Evolutionary conservation across 164 flowering plant genomes (phyloP).

Genomic region (Piper longum): DNA sequence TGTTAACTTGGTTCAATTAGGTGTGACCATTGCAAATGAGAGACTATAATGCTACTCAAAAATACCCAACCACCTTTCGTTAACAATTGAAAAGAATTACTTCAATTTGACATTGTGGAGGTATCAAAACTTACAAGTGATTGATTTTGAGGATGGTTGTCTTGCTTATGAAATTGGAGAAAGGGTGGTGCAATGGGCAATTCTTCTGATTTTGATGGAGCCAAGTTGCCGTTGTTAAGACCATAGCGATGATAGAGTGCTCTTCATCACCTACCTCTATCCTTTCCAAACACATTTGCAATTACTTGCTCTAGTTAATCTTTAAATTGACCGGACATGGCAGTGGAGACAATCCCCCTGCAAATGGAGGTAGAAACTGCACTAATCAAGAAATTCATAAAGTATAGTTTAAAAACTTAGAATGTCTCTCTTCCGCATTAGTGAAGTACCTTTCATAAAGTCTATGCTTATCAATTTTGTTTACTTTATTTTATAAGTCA

Average conservation of each 20-base stretch:
- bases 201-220: conserved; percentile 18
- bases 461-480: too few species aligned
- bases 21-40: too few species aligned
- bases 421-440: too few species aligned
- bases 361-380: background rate
- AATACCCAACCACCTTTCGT: too few species aligned
- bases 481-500: too few species aligned
- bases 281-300: conserved; percentile 14
- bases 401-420: too few species aligned
- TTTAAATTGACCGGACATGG: conserved; percentile 50
- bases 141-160: conserved; percentile 9
- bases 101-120: background rate
- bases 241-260: conserved; percentile 19
- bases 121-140: conserved; percentile 31
- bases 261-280: conserved; percentile 11
- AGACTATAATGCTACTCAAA: too few species aligned
- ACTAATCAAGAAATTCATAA: background rate
- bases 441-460: too few species aligned
- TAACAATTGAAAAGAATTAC: too few species aligned
- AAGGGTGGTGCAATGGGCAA: conserved; percentile 11
- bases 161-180: conserved; percentile 13
- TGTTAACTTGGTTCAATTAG: too few species aligned
- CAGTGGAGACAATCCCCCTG: conserved; percentile 66
- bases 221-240: conserved; percentile 19
- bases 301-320: conserved; percentile 54